phyloP scores from a whole-genome alignment of 495 filamentous ascomycete genomes.

The Aspergillus sparsus region DNA sequence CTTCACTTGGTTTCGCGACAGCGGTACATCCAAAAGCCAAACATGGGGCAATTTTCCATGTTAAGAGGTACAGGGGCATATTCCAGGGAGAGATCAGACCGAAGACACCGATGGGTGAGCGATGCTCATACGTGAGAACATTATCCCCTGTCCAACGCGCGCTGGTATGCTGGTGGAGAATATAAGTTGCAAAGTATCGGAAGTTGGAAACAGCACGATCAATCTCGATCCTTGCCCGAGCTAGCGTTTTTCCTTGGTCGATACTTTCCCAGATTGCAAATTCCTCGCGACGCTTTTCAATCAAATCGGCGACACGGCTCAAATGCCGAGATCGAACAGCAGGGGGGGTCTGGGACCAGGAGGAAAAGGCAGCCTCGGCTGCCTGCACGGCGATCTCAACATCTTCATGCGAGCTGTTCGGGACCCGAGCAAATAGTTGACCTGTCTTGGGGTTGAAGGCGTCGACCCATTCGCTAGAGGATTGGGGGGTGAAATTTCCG shows the following conservation, averaged over 20 bases:
- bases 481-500: slow-evolving; percentile 10
- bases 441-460: slow-evolving; percentile 22
- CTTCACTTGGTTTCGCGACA: slow-evolving; percentile 28
- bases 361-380: slow-evolving; percentile 20
- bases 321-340: slow-evolving; percentile 21
- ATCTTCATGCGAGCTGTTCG: slow-evolving; percentile 11
- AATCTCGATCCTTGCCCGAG: slow-evolving; percentile 24
- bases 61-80: slow-evolving; percentile 28
- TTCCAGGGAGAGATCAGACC: slow-evolving; percentile 28
- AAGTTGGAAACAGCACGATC: slow-evolving; percentile 28
- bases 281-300: slow-evolving; percentile 19
- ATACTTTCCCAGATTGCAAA: slow-evolving; percentile 22
- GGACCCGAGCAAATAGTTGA: slow-evolving; percentile 12
- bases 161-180: slow-evolving; percentile 24
- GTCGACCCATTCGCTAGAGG: not conserved
- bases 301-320: slow-evolving; percentile 13
- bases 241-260: slow-evolving; percentile 23
- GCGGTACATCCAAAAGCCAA: slow-evolving; percentile 47
- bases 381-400: slow-evolving; percentile 20
- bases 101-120: slow-evolving; percentile 24
- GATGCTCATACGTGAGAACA: slow-evolving; percentile 26
- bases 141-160: slow-evolving; percentile 20
- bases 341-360: slow-evolving; percentile 19
- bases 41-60: slow-evolving; percentile 46
- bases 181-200: slow-evolving; percentile 28